Evolutionary conservation across 2,329 filamentous ascomycete genomes (phyloP), one percentile per base, ranked within the genome.

Genomic region (Aspergillus texensis): DNA sequence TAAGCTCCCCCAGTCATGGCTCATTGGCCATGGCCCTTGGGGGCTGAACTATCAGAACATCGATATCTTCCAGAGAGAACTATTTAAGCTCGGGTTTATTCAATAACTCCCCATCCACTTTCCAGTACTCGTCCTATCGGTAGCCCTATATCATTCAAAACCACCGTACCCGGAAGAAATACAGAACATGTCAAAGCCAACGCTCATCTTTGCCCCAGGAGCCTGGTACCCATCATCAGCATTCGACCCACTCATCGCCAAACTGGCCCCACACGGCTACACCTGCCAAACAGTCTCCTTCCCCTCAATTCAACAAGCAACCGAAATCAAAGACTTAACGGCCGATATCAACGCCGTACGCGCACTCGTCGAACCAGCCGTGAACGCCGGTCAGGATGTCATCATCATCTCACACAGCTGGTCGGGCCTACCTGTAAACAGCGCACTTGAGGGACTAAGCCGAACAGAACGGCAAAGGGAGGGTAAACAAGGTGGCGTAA

Each of bases 371-470:
- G 69, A 72, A n/a, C 62, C 69, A 0, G 78, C 73, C 12, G 68
- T 66, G 4, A 62, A 71, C 1, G 67, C 71, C 1, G 77, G 78
- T 0, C 64, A 67, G 21, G 70, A 77, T 8, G 68, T 78, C 8
- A 64, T 77, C 19, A 52, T 78, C 5, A 58, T 78, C 6, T 66
- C 69, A 30, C 77, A 78, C 68, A 78, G 77, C 62, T 79, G 77
- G 73, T 71, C 76, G 5, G 75, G 75, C 2, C 60, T 79, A 11
- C 76, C 76, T 0, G 77, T 77, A 19, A 78, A 70, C 65, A 76
- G 76, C 62, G 72, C 73, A 2, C 63, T 77, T 1, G 66, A 73
- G 12, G 75, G 74, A 1, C 71, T 80, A 28, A 72, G 71, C 34
- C 74, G 73, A 48, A 43, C 64, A 3, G 70, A 74, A 19, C 68